Conservation (phyloP, 805 yeast species). For the Isabelozyma pseudorhagii region DNA sequence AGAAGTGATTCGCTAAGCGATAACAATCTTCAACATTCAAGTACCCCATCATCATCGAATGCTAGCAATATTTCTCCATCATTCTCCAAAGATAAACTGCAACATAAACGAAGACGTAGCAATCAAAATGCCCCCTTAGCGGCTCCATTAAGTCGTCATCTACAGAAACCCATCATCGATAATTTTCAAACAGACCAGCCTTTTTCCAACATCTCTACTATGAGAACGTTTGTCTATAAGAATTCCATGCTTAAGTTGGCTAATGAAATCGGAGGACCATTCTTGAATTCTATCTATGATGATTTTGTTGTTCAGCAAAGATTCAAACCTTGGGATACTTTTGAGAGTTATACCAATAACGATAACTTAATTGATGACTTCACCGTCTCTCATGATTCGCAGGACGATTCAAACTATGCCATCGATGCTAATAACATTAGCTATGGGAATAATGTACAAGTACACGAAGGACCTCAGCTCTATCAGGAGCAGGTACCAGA, state of each 20-base stretch:
- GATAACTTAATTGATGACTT: not conserved
- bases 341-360: too few relatives aligned
- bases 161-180: not conserved
- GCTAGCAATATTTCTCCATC: not conserved
- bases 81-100: not conserved
- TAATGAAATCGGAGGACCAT: not conserved
- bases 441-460: not conserved
- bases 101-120: not conserved
- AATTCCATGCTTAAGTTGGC: not conserved
- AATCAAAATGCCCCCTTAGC: not conserved
- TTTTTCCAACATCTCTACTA: not conserved
- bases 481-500: not conserved
- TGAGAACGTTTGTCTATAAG: not conserved
- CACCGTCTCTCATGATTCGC: not conserved
- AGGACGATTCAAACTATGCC: not conserved
- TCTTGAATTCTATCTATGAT: not conserved
- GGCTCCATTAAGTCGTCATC: not conserved
- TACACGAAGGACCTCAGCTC: not conserved
- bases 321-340: conserved; percentile 1
- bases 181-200: conserved; percentile 1
- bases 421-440: not conserved
- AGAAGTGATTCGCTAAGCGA: not conserved
- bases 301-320: not conserved
- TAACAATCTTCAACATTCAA: not conserved
- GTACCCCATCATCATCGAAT: not conserved